phyloP scores from a whole-genome alignment of 1,139 yeast genomes.

The Yamadazyma jaroonii region DNA sequence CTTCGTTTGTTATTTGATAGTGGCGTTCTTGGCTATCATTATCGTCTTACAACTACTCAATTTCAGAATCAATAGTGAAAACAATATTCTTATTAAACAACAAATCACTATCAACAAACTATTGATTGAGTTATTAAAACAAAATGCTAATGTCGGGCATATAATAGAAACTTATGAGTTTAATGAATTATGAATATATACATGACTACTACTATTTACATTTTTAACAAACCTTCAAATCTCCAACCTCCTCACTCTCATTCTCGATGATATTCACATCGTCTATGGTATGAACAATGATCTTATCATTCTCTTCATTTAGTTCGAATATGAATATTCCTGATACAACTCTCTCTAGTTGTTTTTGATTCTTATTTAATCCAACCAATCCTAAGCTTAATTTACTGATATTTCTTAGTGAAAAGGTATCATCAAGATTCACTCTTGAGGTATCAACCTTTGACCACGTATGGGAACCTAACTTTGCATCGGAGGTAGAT shows the following conservation, averaged over 20 bases:
- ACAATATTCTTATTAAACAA: slow-evolving; percentile 23
- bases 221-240: slow-evolving; percentile 27
- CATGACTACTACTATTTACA: slow-evolving; percentile 6
- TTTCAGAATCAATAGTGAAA: slow-evolving; percentile 19
- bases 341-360: slow-evolving; percentile 49
- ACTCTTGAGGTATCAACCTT: slow-evolving; percentile 26
- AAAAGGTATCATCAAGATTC: neutral
- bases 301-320: slow-evolving; percentile 52
- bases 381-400: slow-evolving; percentile 21
- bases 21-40: slow-evolving; percentile 21
- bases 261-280: slow-evolving; percentile 65
- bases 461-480: slow-evolving; percentile 41
- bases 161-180: neutral
- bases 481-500: slow-evolving; percentile 37
- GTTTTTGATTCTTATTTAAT: slow-evolving; percentile 22
- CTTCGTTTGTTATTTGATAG: slow-evolving; percentile 18
- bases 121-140: slow-evolving; percentile 12
- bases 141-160: slow-evolving; percentile 1
- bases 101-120: slow-evolving; percentile 26
- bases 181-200: slow-evolving; percentile 19
- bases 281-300: slow-evolving; percentile 74
- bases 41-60: slow-evolving; percentile 23
- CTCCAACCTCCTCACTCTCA: slow-evolving; percentile 29
- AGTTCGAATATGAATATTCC: slow-evolving; percentile 81
- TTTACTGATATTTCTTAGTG: neutral